A percentile compares a stretch with the other conserved stretches of the same genome.
Conservation (phyloP, 169 alveolate species). For the Haemoproteus tartakovskyi region DNA sequence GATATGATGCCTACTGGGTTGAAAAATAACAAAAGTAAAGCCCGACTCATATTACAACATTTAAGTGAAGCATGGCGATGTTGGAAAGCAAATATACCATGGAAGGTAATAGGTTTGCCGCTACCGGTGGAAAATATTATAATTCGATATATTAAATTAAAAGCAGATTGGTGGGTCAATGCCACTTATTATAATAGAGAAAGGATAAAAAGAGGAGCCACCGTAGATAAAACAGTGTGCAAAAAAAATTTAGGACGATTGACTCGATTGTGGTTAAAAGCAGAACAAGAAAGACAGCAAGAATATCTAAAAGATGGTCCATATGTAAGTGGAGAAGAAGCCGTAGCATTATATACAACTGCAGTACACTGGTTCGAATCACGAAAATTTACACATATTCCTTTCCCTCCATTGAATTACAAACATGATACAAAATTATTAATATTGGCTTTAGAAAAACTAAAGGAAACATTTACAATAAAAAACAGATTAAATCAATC, state of each 20-base stretch:
- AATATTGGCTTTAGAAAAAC: constrained; percentile 96
- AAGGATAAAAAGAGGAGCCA: constrained; percentile 99
- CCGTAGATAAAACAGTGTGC: constrained; percentile 99
- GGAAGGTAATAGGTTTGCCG: constrained; percentile 99
- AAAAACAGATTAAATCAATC: constrained; percentile 96
- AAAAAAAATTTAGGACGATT: constrained; percentile 98
- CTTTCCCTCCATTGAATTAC: constrained; percentile 99
- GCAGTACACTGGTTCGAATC: constrained; percentile 99
- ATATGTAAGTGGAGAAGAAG: constrained; percentile 97
- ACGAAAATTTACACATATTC: constrained; percentile 97
- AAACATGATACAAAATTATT: constrained; percentile 99
- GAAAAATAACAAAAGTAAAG: constrained; percentile 91
- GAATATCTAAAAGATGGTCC: constrained; percentile 99
- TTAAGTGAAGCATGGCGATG: constrained; percentile 99
- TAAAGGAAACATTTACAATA: constrained; percentile 96
- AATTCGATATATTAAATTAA: constrained; percentile 95
- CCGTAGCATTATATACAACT: constrained; percentile 98
- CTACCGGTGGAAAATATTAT: constrained; percentile 99
- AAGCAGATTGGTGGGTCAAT: constrained; percentile 99
- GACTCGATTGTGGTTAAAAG: constrained; percentile 98
- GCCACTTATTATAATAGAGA: constrained; percentile 99
- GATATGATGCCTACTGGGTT: constrained; percentile 99
- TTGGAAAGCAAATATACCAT: constrained; percentile 99
- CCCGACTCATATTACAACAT: constrained; percentile 97
- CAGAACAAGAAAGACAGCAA: constrained; percentile 98